Evolutionary conservation across 176 grass and related monocot species (phyloP).

Genomic region (Aegilops tauschii): DNA sequence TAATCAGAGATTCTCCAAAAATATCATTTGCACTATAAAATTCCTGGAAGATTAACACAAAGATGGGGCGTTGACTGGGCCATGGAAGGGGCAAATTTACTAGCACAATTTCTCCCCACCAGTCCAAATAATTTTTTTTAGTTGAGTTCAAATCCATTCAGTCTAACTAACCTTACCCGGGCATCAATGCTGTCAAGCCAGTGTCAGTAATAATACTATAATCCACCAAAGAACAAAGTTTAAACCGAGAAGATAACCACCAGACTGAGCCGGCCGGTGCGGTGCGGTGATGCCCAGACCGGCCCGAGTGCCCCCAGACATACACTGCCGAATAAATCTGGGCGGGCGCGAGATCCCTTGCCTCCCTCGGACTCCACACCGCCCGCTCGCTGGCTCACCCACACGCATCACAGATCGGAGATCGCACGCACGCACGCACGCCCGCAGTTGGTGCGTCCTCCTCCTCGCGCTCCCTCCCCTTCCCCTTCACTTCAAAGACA

Average conservation of each 20-base stretch:
- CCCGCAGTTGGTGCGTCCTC: conserved; percentile 32
- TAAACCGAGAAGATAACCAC: conserved; percentile 22
- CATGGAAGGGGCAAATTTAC: background rate
- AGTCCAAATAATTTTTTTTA: background rate
- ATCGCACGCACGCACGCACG: background rate
- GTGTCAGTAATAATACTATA: background rate
- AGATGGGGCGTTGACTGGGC: conserved; percentile 24
- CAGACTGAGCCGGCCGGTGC: background rate
- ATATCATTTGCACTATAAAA: background rate
- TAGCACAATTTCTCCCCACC: background rate
- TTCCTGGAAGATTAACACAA: background rate
- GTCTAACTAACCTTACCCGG: background rate
- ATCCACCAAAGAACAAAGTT: background rate
- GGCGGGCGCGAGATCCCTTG: conserved; percentile 41
- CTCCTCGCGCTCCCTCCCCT: background rate
- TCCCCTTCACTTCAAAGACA: conserved; percentile 59
- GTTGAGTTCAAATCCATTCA: background rate
- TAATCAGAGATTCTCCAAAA: background rate
- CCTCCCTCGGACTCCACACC: conserved; percentile 42
- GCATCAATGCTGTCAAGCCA: background rate
- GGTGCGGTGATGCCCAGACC: background rate
- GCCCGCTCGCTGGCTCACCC: background rate
- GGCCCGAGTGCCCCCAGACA: background rate
- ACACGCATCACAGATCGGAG: conserved; percentile 9
- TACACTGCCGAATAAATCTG: conserved; percentile 27